Evolutionary conservation across 176 grass and related monocot species (phyloP).

Genomic region (Cymbopogon citratus): DNA sequence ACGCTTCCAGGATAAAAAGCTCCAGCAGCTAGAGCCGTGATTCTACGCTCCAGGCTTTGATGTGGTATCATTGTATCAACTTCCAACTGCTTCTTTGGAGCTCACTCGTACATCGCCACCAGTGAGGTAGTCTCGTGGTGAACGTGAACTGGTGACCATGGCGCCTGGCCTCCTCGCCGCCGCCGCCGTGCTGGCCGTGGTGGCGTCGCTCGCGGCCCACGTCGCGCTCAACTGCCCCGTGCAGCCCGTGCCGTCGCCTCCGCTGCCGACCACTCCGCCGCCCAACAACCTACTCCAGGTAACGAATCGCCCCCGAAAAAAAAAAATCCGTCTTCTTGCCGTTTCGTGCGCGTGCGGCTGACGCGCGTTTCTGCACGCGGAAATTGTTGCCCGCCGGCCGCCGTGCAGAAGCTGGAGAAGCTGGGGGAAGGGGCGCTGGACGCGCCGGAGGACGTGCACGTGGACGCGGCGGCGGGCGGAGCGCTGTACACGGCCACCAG

Average conservation of each 20-base stretch:
- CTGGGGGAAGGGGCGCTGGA: slow-evolving; percentile 49
- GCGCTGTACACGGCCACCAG: slow-evolving; percentile 55
- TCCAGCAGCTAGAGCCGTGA: background rate
- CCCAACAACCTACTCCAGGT: slow-evolving; percentile 75
- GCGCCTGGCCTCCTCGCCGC: slow-evolving; percentile 3
- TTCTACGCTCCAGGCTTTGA: background rate
- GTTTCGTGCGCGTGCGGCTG: background rate
- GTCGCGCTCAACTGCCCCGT: slow-evolving; percentile 55
- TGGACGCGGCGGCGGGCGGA: slow-evolving; percentile 53
- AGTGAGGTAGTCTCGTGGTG: too few relatives aligned
- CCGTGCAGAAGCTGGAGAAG: slow-evolving; percentile 52
- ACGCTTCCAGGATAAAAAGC: background rate
- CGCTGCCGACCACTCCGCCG: background rate
- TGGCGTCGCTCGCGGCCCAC: slow-evolving; percentile 35
- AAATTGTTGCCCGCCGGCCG: too few relatives aligned
- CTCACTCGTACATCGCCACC: background rate
- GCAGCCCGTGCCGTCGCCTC: slow-evolving; percentile 35
- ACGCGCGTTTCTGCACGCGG: too few relatives aligned
- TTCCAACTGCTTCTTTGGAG: background rate
- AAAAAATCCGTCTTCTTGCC: background rate
- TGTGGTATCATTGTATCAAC: background rate
- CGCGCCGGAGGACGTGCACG: slow-evolving; percentile 61
- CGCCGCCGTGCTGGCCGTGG: slow-evolving; percentile 24
- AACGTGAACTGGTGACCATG: too few relatives aligned
- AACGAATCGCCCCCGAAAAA: background rate